These are phyloP conservation scores for Botryosphaeria dothidea DNA, from an alignment of 2,329 filamentous ascomycete genomes.

Conservation along the genomic window DNA sequence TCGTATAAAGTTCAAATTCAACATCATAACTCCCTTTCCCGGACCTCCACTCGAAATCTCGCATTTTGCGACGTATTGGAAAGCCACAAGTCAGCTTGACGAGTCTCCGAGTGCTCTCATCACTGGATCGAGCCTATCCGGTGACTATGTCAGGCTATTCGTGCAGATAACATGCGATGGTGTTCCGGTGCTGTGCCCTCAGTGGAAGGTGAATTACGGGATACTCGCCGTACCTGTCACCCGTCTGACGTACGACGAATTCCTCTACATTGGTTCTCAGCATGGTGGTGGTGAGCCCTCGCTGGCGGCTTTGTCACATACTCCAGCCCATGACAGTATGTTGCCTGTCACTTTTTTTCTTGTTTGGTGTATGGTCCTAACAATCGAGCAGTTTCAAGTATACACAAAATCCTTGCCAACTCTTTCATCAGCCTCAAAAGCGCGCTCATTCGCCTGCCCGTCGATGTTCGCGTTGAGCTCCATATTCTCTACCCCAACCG, in stretches of 20 bases:
- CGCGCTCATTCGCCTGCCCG: conserved; percentile 72
- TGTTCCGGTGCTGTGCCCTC: conserved; percentile 82
- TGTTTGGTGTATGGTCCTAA: background rate
- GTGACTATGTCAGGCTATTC: conserved; percentile 90
- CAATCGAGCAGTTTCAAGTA: conserved; percentile 47
- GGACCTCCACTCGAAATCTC: conserved; percentile 94
- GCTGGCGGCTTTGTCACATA: conserved; percentile 30
- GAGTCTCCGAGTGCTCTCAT: conserved; percentile 83
- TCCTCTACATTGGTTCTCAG: conserved; percentile 51
- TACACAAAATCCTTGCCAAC: conserved; percentile 71
- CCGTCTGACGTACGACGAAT: conserved; percentile 74
- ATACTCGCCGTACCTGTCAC: conserved; percentile 81
- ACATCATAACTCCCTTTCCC: conserved; percentile 94
- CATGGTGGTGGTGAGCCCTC: conserved; percentile 29
- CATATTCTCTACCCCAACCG: conserved; percentile 83
- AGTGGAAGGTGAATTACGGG: conserved; percentile 75
- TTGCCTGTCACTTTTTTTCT: too few species aligned
- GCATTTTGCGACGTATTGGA: conserved; percentile 99
- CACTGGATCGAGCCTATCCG: conserved; percentile 90
- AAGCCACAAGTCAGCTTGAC: conserved; percentile 91
- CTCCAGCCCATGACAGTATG: conserved; percentile 29
- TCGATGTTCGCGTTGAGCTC: conserved; percentile 84
- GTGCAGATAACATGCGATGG: conserved; percentile 90
- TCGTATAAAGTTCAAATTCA: conserved; percentile 89
- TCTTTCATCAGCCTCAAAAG: conserved; percentile 80